These are phyloP conservation scores for Coccomyxa sp. DNA, from an alignment of 139 green algal species.

Conservation along the genomic window DNA sequence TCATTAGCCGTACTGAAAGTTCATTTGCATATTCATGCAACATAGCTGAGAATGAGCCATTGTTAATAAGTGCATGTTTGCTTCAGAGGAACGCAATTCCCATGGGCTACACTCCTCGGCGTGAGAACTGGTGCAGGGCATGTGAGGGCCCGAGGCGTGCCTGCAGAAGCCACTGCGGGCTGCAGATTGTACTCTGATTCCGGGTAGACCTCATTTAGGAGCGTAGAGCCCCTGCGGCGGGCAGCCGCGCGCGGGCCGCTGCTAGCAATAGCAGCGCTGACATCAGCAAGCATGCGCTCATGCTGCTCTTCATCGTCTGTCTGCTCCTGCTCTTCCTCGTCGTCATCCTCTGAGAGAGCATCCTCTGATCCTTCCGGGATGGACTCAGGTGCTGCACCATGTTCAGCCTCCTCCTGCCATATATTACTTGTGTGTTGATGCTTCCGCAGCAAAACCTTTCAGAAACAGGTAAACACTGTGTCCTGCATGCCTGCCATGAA, in stretches of 20 bases:
- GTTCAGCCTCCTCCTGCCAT: neutral
- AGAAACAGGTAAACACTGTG: neutral
- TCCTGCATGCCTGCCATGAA: neutral
- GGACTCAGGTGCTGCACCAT: neutral
- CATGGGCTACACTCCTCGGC: no score
- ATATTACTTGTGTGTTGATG: neutral
- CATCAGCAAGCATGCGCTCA: conserved; percentile 8
- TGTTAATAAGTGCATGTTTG: no score
- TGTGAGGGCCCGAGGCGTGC: neutral
- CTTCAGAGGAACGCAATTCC: no score
- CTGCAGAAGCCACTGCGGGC: conserved; percentile 19
- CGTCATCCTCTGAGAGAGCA: neutral
- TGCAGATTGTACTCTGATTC: conserved; percentile 71
- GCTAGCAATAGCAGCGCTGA: neutral
- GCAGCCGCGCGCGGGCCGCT: no score
- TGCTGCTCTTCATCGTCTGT: neutral
- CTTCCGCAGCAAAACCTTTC: neutral
- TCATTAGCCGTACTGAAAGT: no score
- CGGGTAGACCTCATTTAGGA: conserved; percentile 6
- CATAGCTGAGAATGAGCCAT: no score
- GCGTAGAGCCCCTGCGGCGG: no score
- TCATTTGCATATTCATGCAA: no score
- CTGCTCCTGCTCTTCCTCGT: conserved; percentile 10
- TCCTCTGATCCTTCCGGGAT: neutral
- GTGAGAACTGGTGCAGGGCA: no score